phyloP scores from a whole-genome alignment of 1,284 basidiomycete genomes.

The Apiotrichum brassicae region DNA sequence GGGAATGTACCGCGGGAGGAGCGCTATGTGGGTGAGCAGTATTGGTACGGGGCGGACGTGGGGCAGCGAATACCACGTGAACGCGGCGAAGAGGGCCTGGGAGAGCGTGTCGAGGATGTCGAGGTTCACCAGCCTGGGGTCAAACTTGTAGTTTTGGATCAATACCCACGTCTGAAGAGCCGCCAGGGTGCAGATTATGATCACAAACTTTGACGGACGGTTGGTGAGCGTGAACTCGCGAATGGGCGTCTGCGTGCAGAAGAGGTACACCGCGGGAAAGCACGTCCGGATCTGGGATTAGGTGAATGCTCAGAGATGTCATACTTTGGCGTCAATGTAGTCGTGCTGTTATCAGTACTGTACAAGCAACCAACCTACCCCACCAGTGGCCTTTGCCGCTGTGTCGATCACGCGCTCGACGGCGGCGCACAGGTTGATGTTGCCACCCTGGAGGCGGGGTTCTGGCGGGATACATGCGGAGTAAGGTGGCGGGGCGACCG shows the following conservation, averaged over 20 bases:
- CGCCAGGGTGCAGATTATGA: conserved; percentile 21
- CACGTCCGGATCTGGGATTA: conserved; percentile 20
- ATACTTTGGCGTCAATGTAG: conserved; percentile 21
- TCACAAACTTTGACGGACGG: conserved; percentile 26
- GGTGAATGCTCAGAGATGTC: not conserved
- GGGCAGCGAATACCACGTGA: conserved; percentile 21
- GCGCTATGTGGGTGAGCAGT: not conserved
- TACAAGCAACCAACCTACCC: not conserved
- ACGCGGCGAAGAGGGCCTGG: conserved; percentile 20
- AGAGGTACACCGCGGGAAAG: conserved; percentile 28
- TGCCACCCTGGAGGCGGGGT: too few species aligned
- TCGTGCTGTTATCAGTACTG: conserved; percentile 18
- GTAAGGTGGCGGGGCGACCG: not conserved
- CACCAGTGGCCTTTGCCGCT: not conserved
- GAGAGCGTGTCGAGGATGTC: conserved; percentile 23
- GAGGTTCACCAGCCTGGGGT: conserved; percentile 26
- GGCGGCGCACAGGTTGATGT: not conserved
- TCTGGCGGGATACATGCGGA: too few species aligned
- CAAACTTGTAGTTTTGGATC: conserved; percentile 11
- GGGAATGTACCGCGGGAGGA: not conserved
- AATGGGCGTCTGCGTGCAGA: conserved; percentile 24
- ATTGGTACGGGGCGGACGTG: not conserved
- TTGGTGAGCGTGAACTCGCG: conserved; percentile 13
- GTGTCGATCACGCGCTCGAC: not conserved
- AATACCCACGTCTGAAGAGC: conserved; percentile 28